A percentile compares a stretch with the other conserved stretches of the same genome.
Evolutionary conservation across 306 rosid species (phyloP).

Genomic region (Fragaria iinumae): DNA sequence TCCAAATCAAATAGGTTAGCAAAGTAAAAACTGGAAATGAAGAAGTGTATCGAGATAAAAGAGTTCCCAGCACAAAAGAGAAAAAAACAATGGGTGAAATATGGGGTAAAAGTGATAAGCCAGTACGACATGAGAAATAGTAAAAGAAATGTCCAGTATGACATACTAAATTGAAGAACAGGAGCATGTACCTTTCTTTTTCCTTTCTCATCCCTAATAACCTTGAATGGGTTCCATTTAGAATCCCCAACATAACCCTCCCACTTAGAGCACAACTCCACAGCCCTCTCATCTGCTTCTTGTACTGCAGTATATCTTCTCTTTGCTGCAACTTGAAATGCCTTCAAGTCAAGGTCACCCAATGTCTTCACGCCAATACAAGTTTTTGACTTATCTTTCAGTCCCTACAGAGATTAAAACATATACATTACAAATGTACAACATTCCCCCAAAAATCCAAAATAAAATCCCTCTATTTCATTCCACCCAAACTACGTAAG

Average conservation of each 20-base stretch:
- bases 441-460: background rate
- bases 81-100: no score
- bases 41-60: background rate
- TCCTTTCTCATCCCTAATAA: background rate
- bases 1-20: background rate
- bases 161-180: background rate
- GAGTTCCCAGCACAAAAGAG: no score
- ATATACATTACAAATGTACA: background rate
- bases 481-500: background rate
- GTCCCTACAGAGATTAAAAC: background rate
- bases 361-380: constrained; percentile 2
- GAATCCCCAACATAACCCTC: background rate
- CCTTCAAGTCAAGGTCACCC: constrained; percentile 9
- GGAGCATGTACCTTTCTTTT: background rate
- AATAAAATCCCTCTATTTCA: background rate
- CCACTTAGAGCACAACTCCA: background rate
- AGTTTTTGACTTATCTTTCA: background rate
- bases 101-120: no score
- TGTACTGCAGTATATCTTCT: background rate
- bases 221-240: background rate
- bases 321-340: constrained; percentile 5
- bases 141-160: background rate
- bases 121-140: background rate
- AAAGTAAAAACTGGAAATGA: background rate
- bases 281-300: constrained; percentile 7